Evolutionary conservation across 305 asterid genomes (phyloP).

Genomic region (Solanum chacoense): DNA sequence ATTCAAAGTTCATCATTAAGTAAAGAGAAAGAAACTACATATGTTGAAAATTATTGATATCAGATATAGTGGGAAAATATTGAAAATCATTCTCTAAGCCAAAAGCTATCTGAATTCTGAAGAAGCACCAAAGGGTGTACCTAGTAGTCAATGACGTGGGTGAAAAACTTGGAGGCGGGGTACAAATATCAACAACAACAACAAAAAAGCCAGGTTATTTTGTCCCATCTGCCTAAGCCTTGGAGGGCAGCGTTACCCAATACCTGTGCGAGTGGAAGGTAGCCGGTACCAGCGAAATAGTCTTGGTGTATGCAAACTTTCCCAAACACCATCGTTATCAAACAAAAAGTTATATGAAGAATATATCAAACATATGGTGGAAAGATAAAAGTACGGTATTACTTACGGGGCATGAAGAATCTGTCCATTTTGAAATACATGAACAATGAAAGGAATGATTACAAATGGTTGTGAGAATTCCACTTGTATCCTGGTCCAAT

Average conservation of each 20-base stretch:
- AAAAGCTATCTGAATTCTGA: background rate
- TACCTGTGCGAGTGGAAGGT: background rate
- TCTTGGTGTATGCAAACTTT: background rate
- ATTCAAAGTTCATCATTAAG: background rate
- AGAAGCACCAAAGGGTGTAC: background rate
- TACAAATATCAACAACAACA: background rate
- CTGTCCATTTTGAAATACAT: slow-evolving; percentile 95
- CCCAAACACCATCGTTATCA: background rate
- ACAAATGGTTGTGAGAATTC: slow-evolving; percentile 89
- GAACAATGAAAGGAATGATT: slow-evolving; percentile 98
- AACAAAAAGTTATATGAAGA: background rate
- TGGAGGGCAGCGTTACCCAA: background rate
- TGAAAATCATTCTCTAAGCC: background rate
- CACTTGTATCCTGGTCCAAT: slow-evolving; percentile 77
- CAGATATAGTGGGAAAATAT: background rate
- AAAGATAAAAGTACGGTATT: background rate
- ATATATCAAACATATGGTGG: background rate
- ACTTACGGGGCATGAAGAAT: slow-evolving; percentile 97
- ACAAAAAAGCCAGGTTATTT: background rate
- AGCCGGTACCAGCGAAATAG: background rate
- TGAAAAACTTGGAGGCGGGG: background rate
- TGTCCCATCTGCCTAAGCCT: background rate
- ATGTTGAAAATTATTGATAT: background rate
- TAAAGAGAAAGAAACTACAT: background rate
- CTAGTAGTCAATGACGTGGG: background rate